phyloP scores from a whole-genome alignment of 208 protist species.

The Naegleria gruberi region DNA sequence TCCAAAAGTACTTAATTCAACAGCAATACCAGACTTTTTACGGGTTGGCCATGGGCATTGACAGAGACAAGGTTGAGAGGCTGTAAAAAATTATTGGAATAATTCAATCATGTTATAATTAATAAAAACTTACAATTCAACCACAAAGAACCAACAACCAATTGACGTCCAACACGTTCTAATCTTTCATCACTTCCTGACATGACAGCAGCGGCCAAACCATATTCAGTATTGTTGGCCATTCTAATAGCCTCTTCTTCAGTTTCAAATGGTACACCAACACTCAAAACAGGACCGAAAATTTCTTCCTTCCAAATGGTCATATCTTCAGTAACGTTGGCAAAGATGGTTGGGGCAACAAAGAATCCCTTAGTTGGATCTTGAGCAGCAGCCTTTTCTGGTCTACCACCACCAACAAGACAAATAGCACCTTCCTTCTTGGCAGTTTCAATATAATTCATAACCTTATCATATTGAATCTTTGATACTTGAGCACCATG shows the following conservation, averaged over 20 bases:
- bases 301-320: conserved; percentile 69
- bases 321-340: conserved; percentile 61
- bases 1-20: neutral
- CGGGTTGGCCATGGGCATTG: neutral
- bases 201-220: conserved; percentile 67
- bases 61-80: neutral
- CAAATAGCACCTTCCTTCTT: conserved; percentile 59
- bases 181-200: neutral
- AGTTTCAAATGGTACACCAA: conserved; percentile 68
- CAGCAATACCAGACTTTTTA: neutral
- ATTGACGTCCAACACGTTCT: neutral
- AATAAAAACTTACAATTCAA: conserved; percentile 7
- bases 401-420: conserved; percentile 46
- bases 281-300: conserved; percentile 70
- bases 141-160: neutral
- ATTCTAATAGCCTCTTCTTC: conserved; percentile 61
- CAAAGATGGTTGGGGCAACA: conserved; percentile 65
- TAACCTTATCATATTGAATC: conserved; percentile 59
- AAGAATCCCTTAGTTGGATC: conserved; percentile 60
- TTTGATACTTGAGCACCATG: conserved; percentile 60
- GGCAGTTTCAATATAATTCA: conserved; percentile 61
- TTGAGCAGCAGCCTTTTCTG: conserved; percentile 39
- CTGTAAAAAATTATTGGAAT: too few relatives aligned
- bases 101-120: too few relatives aligned
- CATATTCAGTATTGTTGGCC: conserved; percentile 66